phyloP scores from a whole-genome alignment of 129 eudicot species.

The Centella asiatica region DNA sequence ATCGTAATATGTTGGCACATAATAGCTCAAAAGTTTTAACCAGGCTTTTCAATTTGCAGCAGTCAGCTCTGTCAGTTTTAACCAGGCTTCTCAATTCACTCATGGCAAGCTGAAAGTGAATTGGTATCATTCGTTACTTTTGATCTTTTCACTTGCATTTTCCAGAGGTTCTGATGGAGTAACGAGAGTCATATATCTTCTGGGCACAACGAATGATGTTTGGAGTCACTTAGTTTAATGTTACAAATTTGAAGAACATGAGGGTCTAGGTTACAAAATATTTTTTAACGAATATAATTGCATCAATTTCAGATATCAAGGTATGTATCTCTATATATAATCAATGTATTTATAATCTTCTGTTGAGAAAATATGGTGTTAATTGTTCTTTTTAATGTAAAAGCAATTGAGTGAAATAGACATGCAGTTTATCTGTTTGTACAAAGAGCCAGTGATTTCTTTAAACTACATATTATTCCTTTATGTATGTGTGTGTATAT shows the following conservation, averaged over 20 bases:
- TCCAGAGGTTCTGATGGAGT: not conserved
- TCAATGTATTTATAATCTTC: not conserved
- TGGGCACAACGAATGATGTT: not conserved
- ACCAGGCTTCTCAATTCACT: no score
- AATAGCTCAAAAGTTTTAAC: slow-evolving; percentile 96
- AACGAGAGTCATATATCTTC: not conserved
- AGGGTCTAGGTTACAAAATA: slow-evolving; percentile 79
- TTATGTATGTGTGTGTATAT: no score
- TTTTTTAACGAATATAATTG: slow-evolving; percentile 85
- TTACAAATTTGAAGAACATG: slow-evolving; percentile 83
- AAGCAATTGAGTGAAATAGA: not conserved
- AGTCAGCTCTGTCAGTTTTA: slow-evolving; percentile 88
- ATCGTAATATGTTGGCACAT: slow-evolving; percentile 82
- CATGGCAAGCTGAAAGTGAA: slow-evolving; percentile 82
- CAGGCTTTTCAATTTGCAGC: slow-evolving; percentile 83
- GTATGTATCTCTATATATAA: slow-evolving; percentile 19
- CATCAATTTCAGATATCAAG: slow-evolving; percentile 92
- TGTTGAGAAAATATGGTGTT: not conserved
- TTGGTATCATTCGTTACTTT: not conserved
- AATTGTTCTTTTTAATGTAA: not conserved
- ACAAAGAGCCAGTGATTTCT: not conserved
- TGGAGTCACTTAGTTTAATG: slow-evolving; percentile 2
- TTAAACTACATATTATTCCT: not conserved
- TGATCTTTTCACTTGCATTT: not conserved
- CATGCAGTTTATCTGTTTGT: not conserved